Base-by-base conservation (phyloP, 129 eudicot genomes). In the Cynara cardunculus region DNA sequence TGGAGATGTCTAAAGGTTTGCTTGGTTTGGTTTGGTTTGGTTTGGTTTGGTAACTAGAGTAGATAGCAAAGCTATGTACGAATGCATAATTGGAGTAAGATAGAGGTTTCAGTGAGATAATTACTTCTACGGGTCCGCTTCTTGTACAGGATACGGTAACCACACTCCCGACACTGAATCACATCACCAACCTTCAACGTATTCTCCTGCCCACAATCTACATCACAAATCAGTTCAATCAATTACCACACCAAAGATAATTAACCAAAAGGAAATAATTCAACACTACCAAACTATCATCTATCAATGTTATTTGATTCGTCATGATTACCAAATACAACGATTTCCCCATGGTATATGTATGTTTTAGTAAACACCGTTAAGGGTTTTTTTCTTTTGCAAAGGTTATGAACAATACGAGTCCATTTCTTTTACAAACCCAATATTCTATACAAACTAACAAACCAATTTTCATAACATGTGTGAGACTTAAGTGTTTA, bases 91-190 rank as follows among this genome's bases (percentile, higher is more conserved):
- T 41, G 53, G 16, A 34, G 56, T 0, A 28, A n/a, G 46, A 3
- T 37, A 72, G 24, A 21, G 34, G 35, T 25, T 9, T 49, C 3
- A 22, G 7, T 0, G 21, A 49, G 31, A 49, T 10, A 74, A 22
- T 69, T 89, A 94, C 98, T 91, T 89, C 97, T 83, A 25, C 92
- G 91, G 22, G 98, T 94, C 11, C 98, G 91, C 81, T 94, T 94
- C 90, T 91, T 94, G 92, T 91, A 94, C 16, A 94, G 89, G 35
- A 94, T 94, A 35, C 98, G 97, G 27, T 94, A 94, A 68, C 97
- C 97, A 37, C 98, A 94, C 83, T 94, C 98, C 13, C 97, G 85
- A 82, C 98, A 94, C 87, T 94, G 95, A 75, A 94, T 94, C 78
- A 88, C 93, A 75, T 93, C 98, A 69, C 98, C 97, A 19, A 91